These are phyloP conservation scores for Tephrocybe sp. DNA, from an alignment of 768 basidiomycete species.

Conservation along the genomic window DNA sequence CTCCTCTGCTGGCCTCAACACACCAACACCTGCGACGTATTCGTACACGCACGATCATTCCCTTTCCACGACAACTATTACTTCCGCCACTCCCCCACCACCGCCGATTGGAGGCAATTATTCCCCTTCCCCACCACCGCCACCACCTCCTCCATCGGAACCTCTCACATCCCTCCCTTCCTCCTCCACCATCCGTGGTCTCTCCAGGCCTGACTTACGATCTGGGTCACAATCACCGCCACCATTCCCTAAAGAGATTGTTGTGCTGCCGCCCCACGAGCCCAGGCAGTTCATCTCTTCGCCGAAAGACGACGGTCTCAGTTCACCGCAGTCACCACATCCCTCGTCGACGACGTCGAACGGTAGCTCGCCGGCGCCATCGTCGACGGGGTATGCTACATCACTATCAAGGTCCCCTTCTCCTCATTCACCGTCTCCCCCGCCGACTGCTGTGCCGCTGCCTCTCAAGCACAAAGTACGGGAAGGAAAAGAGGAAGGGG, in stretches of 20 bases:
- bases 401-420: slow-evolving; percentile 53
- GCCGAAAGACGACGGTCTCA: slow-evolving; percentile 19
- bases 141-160: slow-evolving; percentile 18
- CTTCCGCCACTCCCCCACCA: slow-evolving; percentile 38
- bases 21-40: slow-evolving; percentile 40
- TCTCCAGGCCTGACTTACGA: slow-evolving; percentile 15
- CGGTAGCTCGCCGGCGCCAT: slow-evolving; percentile 57
- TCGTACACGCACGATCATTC: slow-evolving; percentile 46
- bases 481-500: background rate
- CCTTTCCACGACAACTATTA: slow-evolving; percentile 48
- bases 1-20: slow-evolving; percentile 35
- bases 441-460: slow-evolving; percentile 31
- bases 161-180: slow-evolving; percentile 17
- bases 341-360: slow-evolving; percentile 34
- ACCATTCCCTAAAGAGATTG: slow-evolving; percentile 5
- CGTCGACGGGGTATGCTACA: slow-evolving; percentile 55
- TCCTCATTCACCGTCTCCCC: slow-evolving; percentile 34
- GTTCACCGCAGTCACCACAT: slow-evolving; percentile 23
- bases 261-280: slow-evolving; percentile 1
- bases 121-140: too few species aligned
- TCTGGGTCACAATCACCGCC: slow-evolving; percentile 16
- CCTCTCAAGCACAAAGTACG: background rate
- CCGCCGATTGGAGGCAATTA: slow-evolving; percentile 14
- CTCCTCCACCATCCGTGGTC: slow-evolving; percentile 20
- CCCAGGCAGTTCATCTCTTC: slow-evolving; percentile 3